Conservation (phyloP, 1,284 basidiomycete species). For the Sporisorium scitamineum region DNA sequence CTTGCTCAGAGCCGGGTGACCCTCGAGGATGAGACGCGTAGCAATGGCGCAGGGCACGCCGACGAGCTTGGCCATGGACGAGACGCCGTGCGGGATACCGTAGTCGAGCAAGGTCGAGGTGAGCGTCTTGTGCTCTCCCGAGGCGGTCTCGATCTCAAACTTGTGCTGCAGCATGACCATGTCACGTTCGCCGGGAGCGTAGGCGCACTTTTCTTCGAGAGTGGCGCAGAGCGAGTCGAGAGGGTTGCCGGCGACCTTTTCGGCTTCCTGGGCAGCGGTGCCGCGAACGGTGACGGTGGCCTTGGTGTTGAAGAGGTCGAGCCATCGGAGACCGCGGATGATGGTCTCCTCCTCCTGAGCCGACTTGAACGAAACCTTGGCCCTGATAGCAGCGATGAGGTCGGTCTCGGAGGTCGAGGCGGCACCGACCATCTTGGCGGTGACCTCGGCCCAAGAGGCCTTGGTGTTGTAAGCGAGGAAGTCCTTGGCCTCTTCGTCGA, state of each 20-base stretch:
- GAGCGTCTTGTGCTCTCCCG: slow-evolving; percentile 80
- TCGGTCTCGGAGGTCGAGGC: slow-evolving; percentile 75
- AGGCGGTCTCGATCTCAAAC: slow-evolving; percentile 55
- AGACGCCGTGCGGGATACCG: slow-evolving; percentile 81
- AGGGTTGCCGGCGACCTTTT: slow-evolving; percentile 80
- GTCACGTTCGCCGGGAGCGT: slow-evolving; percentile 90
- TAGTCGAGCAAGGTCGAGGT: slow-evolving; percentile 94
- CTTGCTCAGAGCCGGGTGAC: slow-evolving; percentile 74
- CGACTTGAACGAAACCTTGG: slow-evolving; percentile 56
- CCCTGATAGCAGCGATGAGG: slow-evolving; percentile 55
- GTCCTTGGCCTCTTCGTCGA: slow-evolving; percentile 81
- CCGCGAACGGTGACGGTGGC: slow-evolving; percentile 71
- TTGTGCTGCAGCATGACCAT: slow-evolving; percentile 98
- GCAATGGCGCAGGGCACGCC: slow-evolving; percentile 96
- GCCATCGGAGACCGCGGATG: slow-evolving; percentile 78
- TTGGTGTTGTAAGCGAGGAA: slow-evolving; percentile 72
- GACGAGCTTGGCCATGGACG: slow-evolving; percentile 94
- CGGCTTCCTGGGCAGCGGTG: slow-evolving; percentile 72
- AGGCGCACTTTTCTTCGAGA: slow-evolving; percentile 91
- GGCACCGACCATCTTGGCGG: slow-evolving; percentile 81
- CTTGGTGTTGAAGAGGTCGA: slow-evolving; percentile 83
- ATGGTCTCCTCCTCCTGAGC: slow-evolving; percentile 57
- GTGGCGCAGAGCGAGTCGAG: slow-evolving; percentile 94
- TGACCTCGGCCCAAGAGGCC: slow-evolving; percentile 76
- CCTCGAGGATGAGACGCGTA: slow-evolving; percentile 78